These are phyloP conservation scores for Prunus yedoensis DNA, from an alignment of 331 rosid genomes.

Conservation along the genomic window DNA sequence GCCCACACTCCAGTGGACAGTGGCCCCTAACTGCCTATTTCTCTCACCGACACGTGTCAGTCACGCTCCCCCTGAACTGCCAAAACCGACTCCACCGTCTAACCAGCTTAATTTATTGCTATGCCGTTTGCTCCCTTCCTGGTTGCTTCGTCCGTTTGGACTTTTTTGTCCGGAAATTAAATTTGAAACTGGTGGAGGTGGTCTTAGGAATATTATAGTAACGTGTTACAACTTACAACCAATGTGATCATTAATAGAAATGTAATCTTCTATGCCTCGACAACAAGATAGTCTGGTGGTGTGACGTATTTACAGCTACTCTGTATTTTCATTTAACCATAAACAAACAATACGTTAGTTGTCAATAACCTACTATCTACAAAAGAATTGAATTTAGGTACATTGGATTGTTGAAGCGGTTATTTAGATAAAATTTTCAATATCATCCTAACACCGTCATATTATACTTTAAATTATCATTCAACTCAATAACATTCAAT, in stretches of 20 bases:
- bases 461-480: no score
- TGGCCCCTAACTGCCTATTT: conserved; percentile 15
- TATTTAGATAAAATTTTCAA: no score
- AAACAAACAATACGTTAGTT: no score
- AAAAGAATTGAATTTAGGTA: no score
- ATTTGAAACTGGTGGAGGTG: not conserved
- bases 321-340: no score
- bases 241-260: not conserved
- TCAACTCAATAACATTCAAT: no score
- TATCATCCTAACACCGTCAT: no score
- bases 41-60: conserved; percentile 24
- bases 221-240: not conserved
- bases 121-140: not conserved
- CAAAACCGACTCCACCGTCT: conserved; percentile 39
- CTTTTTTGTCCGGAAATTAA: not conserved
- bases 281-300: not conserved
- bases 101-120: not conserved
- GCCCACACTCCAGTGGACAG: conserved; percentile 22
- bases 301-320: not conserved
- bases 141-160: not conserved
- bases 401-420: no score
- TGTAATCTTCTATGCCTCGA: not conserved
- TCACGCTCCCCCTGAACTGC: conserved; percentile 29
- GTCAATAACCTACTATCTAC: no score
- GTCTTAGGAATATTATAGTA: not conserved